Base-by-base conservation (phyloP, 139 green algal genomes). In the Tetradesmus lagerheimii region DNA sequence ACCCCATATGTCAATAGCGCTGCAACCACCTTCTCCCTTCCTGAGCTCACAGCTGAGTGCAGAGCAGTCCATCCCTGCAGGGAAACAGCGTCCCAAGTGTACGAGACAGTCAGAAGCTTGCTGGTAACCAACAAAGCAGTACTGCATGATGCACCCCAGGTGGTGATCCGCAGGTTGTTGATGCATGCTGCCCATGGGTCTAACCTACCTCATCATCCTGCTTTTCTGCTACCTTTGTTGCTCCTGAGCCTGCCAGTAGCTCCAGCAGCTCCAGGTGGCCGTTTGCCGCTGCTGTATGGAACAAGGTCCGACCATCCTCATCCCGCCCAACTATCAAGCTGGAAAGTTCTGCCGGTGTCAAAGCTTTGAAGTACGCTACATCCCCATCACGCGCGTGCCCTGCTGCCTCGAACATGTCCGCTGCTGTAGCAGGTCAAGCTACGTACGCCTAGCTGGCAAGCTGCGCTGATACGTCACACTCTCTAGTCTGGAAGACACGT, bases 41-140 rank as follows among this genome's bases (percentile, higher is more conserved):
- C 95, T 23, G 91, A 91, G 76, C 93, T 96, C 1, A 92, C 92
- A 12, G 95, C 95, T 23, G 93, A 96, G 34, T 94, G 90, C 35
- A 97, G 93, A 27, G 95, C 94, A 9, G 93, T 95, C 95, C 95
- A 97, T 25, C 93, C 93, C 95, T 96, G 93, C 47, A 20, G 16
- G 37, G 16, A 8, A 23, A 34, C 66, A 76, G 66, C n/a, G 23
- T 4, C 1, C 20, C n/a, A 31, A 71, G 57, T 23, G 4, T 27
- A 71, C 31, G 23, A 71, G 16, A n/a, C 23, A 31, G 23, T n/a
- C 57, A 71, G 53, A 11, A 25, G 57, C 15, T 71, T 31, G 57
- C 57, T 31, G 23, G 57, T 71, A 31, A 71, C 20, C 57, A 71
- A 5, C 20, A 71, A 16, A n/a, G 57, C 57, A 71, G 57, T 71